Evolutionary conservation across 345 rosid genomes (phyloP).

Genomic region (Hibiscus syriacus): DNA sequence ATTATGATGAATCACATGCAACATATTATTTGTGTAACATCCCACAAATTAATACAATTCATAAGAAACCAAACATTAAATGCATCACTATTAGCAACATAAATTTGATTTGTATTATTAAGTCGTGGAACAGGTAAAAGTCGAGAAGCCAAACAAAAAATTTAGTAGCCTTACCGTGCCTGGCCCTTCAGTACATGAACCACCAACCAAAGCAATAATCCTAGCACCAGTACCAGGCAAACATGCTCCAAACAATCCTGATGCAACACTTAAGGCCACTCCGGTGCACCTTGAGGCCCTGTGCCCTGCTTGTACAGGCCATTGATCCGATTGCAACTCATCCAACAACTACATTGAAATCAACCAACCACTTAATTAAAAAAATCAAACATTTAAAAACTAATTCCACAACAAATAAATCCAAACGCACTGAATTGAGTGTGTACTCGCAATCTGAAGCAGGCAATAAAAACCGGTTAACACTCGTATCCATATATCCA

Average conservation of each 20-base stretch:
- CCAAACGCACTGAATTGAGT: constrained; percentile 58
- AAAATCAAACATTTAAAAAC: background rate
- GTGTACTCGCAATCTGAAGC: constrained; percentile 90
- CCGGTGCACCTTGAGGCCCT: constrained; percentile 84
- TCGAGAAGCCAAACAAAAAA: constrained; percentile 11
- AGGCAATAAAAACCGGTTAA: constrained; percentile 73
- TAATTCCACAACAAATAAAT: background rate
- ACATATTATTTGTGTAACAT: background rate
- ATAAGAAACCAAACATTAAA: background rate
- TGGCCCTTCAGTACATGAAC: background rate
- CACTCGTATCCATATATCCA: constrained; percentile 42
- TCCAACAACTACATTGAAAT: constrained; percentile 63
- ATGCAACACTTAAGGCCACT: constrained; percentile 90
- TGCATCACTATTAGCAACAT: background rate
- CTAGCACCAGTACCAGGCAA: constrained; percentile 94
- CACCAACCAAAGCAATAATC: constrained; percentile 55
- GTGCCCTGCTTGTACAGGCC: constrained; percentile 7
- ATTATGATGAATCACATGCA: too few species aligned
- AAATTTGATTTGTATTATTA: background rate
- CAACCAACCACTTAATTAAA: background rate
- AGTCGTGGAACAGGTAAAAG: background rate
- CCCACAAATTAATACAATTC: background rate
- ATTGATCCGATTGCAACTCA: constrained; percentile 93
- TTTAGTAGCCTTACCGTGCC: constrained; percentile 41
- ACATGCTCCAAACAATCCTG: constrained; percentile 91